A percentile compares a stretch with the other conserved stretches of the same genome.
Conservation (phyloP, 176 grass and related monocot genomes). For the Eremochloa ophiuroides region DNA sequence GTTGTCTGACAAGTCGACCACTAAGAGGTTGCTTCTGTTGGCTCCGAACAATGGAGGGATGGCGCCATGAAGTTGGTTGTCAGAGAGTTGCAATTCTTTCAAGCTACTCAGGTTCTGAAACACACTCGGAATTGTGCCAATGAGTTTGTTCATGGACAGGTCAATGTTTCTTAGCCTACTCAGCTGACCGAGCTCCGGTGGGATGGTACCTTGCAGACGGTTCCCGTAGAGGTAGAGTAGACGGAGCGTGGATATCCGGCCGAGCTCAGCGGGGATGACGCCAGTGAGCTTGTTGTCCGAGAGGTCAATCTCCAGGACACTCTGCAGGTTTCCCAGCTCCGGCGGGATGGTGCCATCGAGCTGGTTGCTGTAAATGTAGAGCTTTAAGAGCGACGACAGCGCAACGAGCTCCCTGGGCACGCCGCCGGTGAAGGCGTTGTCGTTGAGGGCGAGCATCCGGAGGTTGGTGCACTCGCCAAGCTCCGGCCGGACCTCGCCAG, state of each 20-base stretch:
- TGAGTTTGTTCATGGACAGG: conserved; percentile 90
- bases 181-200: neutral
- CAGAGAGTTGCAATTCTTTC: conserved; percentile 63
- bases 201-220: too few relatives aligned
- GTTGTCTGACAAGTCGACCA: conserved; percentile 67
- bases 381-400: conserved; percentile 50
- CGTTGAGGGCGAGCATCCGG: conserved; percentile 53
- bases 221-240: too few relatives aligned
- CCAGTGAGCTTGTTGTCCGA: conserved; percentile 69
- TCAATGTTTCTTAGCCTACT: too few relatives aligned
- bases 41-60: conserved; percentile 72
- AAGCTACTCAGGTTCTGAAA: conserved; percentile 40
- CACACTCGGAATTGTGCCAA: conserved; percentile 48
- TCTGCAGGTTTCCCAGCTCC: conserved; percentile 40
- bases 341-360: conserved; percentile 58
- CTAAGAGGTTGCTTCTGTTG: conserved; percentile 54
- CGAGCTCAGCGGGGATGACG: conserved; percentile 59
- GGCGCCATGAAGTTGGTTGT: conserved; percentile 66
- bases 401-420: conserved; percentile 60
- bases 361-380: conserved; percentile 71
- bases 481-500: conserved; percentile 35
- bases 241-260: conserved; percentile 35
- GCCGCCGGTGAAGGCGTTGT: conserved; percentile 64
- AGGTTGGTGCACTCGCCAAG: conserved; percentile 56
- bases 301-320: conserved; percentile 67